phyloP scores from a whole-genome alignment of 495 filamentous ascomycete genomes.

The Sporormia fimetaria region DNA sequence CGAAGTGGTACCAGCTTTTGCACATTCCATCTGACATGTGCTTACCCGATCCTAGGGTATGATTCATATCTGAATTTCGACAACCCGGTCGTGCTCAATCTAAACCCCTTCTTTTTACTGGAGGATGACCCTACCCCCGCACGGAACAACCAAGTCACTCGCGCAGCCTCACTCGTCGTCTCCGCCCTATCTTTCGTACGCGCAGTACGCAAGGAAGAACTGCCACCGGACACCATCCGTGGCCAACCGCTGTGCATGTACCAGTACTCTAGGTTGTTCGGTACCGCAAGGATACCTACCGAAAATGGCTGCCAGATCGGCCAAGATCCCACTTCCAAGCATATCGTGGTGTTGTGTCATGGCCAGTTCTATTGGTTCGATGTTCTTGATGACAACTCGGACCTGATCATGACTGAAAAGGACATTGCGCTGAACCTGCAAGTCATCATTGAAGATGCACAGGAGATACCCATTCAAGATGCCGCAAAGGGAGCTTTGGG shows the following conservation, averaged over 20 bases:
- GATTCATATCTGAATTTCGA: slow-evolving; percentile 98
- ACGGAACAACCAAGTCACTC: slow-evolving; percentile 88
- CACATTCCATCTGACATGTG: slow-evolving; percentile 5
- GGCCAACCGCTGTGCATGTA: slow-evolving; percentile 90
- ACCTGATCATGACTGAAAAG: slow-evolving; percentile 94
- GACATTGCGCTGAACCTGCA: slow-evolving; percentile 87
- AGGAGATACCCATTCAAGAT: slow-evolving; percentile 79
- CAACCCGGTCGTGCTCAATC: slow-evolving; percentile 91
- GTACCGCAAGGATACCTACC: slow-evolving; percentile 87
- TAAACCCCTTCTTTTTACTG: slow-evolving; percentile 95
- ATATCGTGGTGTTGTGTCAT: slow-evolving; percentile 87
- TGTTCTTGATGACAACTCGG: slow-evolving; percentile 84
- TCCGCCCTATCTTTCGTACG: slow-evolving; percentile 88
- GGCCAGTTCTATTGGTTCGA: slow-evolving; percentile 99
- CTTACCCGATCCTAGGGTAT: slow-evolving; percentile 57
- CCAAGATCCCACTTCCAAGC: slow-evolving; percentile 77
- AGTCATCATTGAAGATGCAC: slow-evolving; percentile 82
- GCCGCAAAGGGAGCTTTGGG: slow-evolving; percentile 89
- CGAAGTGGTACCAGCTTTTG: not conserved
- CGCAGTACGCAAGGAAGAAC: slow-evolving; percentile 83
- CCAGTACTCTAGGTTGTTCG: slow-evolving; percentile 92
- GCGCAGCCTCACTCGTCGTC: slow-evolving; percentile 81
- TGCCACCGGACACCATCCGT: slow-evolving; percentile 77
- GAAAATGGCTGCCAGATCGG: slow-evolving; percentile 94
- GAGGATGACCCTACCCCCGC: slow-evolving; percentile 97